These are phyloP conservation scores for Ascochyta fabae DNA, from an alignment of 2,329 filamentous ascomycete genomes.

Conservation along the genomic window DNA sequence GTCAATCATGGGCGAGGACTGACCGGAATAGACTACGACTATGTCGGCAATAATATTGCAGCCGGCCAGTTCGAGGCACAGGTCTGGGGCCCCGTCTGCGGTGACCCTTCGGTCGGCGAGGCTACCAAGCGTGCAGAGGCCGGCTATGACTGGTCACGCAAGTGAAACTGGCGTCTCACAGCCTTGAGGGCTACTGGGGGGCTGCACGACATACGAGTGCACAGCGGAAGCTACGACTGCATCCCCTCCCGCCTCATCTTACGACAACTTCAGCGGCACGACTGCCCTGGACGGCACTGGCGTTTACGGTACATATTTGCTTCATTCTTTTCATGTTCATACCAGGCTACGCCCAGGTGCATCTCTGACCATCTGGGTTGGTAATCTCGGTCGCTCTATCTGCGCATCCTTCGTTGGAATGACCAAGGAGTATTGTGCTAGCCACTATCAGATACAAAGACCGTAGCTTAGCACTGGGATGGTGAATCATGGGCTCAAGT, in stretches of 20 bases:
- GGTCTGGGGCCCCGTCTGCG: constrained; percentile 42
- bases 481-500: too few relatives aligned
- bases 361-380: constrained; percentile 12
- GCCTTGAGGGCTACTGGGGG: not conserved
- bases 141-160: constrained; percentile 26
- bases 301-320: not conserved
- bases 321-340: not conserved
- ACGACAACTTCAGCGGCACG: not conserved
- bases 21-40: constrained; percentile 39
- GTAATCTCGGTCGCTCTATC: not conserved
- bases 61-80: constrained; percentile 37
- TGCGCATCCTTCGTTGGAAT: not conserved
- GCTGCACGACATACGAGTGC: not conserved
- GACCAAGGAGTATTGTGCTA: not conserved
- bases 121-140: constrained; percentile 22
- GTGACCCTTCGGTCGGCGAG: constrained; percentile 28
- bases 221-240: too few relatives aligned
- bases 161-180: not conserved
- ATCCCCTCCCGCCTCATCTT: not conserved
- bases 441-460: not conserved
- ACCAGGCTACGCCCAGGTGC: not conserved
- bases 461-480: not conserved
- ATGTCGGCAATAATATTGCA: constrained; percentile 42
- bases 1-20: not conserved
- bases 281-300: not conserved